These are phyloP conservation scores for Epicoccum sorghinum DNA, from an alignment of 2,329 filamentous ascomycete species.

Conservation along the genomic window DNA sequence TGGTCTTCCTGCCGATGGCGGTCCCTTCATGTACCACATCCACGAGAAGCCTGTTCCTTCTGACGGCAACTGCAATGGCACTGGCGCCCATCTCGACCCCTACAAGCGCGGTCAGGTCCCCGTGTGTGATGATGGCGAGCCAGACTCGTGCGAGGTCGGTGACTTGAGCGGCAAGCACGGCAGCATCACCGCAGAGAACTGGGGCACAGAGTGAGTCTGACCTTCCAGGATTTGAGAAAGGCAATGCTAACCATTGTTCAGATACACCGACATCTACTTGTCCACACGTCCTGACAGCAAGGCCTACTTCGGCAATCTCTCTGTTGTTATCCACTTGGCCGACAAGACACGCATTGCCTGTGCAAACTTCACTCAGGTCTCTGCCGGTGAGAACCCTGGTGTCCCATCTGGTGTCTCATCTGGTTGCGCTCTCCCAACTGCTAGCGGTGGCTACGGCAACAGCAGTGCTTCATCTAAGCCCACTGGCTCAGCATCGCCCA, in stretches of 20 bases:
- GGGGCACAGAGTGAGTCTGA: constrained; percentile 51
- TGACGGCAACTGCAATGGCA: constrained; percentile 52
- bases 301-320: constrained; percentile 61
- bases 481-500: constrained; percentile 11
- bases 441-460: constrained; percentile 20
- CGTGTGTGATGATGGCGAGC: constrained; percentile 45
- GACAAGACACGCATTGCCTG: constrained; percentile 63
- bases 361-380: constrained; percentile 60
- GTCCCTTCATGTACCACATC: constrained; percentile 56
- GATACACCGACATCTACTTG: constrained; percentile 58
- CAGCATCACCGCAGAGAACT: constrained; percentile 41
- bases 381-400: constrained; percentile 60
- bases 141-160: constrained; percentile 52
- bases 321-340: constrained; percentile 60
- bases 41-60: constrained; percentile 51
- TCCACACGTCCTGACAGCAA: constrained; percentile 49
- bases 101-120: constrained; percentile 49
- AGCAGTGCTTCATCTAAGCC: constrained; percentile 6
- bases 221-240: constrained; percentile 38
- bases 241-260: constrained; percentile 23
- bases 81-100: constrained; percentile 52
- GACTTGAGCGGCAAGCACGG: constrained; percentile 56
- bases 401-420: constrained; percentile 12
- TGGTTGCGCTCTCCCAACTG: constrained; percentile 21
- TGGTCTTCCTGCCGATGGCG: constrained; percentile 50